Percentiles rank a stretch among this genome's conserved stretches.
phyloP scores from a whole-genome alignment of 116 monocot species.

The Iris pallida region DNA sequence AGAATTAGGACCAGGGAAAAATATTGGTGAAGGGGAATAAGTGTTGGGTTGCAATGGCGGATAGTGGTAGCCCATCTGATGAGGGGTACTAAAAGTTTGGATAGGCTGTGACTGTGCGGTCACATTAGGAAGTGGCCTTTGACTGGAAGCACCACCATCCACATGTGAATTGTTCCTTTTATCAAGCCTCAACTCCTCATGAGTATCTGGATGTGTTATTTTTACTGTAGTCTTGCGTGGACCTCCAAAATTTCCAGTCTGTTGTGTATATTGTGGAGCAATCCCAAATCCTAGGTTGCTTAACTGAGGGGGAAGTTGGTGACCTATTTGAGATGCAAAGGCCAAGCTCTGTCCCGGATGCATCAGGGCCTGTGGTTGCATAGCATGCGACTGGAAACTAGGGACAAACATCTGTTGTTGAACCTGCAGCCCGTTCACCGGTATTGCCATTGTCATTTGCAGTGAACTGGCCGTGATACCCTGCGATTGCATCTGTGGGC shows the following conservation, averaged over 20 bases:
- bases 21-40: constrained; percentile 22
- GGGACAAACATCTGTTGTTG: constrained; percentile 41
- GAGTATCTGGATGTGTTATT: constrained; percentile 77
- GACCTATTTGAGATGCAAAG: constrained; percentile 39
- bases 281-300: constrained; percentile 47
- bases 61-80: constrained; percentile 38
- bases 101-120: constrained; percentile 33
- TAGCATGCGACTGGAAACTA: constrained; percentile 33
- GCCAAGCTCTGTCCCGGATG: constrained; percentile 52
- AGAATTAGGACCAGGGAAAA: constrained; percentile 20
- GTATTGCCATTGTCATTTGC: constrained; percentile 34
- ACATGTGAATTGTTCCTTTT: constrained; percentile 31
- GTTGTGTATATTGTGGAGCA: constrained; percentile 36
- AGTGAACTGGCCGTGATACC: constrained; percentile 25
- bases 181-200: constrained; percentile 67
- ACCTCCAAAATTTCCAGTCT: constrained; percentile 33
- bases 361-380: constrained; percentile 44
- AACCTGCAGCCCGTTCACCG: constrained; percentile 26
- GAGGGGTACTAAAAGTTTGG: constrained; percentile 15
- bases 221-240: constrained; percentile 46
- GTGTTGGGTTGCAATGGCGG: constrained; percentile 16
- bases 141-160: constrained; percentile 34
- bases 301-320: constrained; percentile 44
- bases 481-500: constrained; percentile 44
- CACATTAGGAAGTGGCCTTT: constrained; percentile 24